Evolutionary conservation across 345 rosid species (phyloP).

Genomic region (Aquilaria yunnanensis): DNA sequence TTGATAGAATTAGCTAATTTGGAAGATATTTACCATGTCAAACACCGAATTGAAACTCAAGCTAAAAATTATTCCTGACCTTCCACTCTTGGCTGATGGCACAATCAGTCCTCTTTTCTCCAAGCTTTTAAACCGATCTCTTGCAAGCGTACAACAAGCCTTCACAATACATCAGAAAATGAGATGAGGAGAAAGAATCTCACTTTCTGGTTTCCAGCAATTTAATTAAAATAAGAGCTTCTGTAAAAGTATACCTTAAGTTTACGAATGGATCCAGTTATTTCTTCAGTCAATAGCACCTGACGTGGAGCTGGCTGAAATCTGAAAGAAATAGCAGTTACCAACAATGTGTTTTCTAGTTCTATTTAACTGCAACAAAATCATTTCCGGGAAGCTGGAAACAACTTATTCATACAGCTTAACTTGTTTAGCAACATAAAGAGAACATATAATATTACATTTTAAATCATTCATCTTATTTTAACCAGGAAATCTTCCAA

Average conservation of each 20-base stretch:
- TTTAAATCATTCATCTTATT: too few species aligned
- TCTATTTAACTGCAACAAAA: not conserved
- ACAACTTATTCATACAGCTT: too few species aligned
- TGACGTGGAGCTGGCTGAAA: slow-evolving; percentile 81
- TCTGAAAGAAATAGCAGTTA: slow-evolving; percentile 24
- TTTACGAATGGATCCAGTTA: slow-evolving; percentile 85
- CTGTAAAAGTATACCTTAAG: slow-evolving; percentile 43
- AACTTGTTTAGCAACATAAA: too few species aligned
- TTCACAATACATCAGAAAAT: slow-evolving; percentile 15
- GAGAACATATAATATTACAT: too few species aligned
- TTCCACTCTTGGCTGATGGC: slow-evolving; percentile 48
- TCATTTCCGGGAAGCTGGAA: too few species aligned
- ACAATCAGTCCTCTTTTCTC: slow-evolving; percentile 87
- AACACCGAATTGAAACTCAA: not conserved
- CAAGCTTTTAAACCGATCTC: slow-evolving; percentile 82
- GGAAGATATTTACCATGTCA: too few species aligned
- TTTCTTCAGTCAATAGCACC: slow-evolving; percentile 86
- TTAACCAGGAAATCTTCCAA: too few species aligned
- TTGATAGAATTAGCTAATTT: too few species aligned
- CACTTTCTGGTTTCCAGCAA: not conserved
- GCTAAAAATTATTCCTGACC: slow-evolving; percentile 34
- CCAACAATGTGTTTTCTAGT: not conserved
- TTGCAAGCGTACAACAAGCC: slow-evolving; percentile 86
- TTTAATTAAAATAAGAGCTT: slow-evolving; percentile 1
- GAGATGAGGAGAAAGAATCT: not conserved